These are phyloP conservation scores for Heliamphora pulchella DNA, from an alignment of 179 eudicot species.

Conservation along the genomic window DNA sequence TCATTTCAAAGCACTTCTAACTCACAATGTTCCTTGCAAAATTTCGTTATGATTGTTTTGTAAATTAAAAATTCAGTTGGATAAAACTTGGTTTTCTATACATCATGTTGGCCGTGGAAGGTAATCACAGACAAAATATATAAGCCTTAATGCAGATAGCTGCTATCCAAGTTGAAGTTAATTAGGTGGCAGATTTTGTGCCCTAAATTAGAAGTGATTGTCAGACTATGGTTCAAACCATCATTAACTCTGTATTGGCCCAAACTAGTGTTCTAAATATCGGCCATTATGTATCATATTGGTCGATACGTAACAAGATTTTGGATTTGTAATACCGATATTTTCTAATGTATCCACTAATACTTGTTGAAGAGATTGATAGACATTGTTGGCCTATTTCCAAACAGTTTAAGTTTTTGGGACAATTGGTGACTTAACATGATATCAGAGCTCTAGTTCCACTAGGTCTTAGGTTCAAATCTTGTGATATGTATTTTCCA, in stretches of 20 bases:
- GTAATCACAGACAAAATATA: not conserved
- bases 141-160: not conserved
- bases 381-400: no score
- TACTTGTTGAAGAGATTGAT: no score
- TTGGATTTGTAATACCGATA: no score
- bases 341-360: no score
- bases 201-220: not conserved
- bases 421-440: no score
- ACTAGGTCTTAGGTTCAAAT: no score
- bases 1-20: not conserved
- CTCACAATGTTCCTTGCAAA: not conserved
- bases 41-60: not conserved
- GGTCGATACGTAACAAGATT: no score
- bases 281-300: no score
- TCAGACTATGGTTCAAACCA: not conserved
- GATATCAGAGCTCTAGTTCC: no score
- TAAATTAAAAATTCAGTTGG: not conserved
- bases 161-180: not conserved
- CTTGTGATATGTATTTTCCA: no score
- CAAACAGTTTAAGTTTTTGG: no score
- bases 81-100: not conserved
- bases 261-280: not conserved
- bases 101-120: not conserved
- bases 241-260: not conserved
- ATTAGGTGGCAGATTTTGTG: not conserved